Conservation (phyloP, 306 rosid species). For the Astragalus glycyphyllos region DNA sequence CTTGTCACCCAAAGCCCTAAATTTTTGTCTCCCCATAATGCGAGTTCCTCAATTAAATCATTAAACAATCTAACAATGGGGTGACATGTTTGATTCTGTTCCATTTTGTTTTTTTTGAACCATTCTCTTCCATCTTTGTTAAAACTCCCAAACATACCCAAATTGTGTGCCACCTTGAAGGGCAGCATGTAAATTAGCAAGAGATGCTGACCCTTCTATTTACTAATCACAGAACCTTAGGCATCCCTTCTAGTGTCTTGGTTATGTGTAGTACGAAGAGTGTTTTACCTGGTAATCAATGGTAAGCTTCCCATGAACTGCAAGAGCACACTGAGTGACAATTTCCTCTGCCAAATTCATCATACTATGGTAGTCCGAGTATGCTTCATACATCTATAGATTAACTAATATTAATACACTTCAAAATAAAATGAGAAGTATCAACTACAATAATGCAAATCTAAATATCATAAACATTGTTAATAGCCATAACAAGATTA, state of each 20-base stretch:
- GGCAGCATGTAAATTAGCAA: slow-evolving; percentile 19
- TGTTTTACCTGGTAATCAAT: slow-evolving; percentile 83
- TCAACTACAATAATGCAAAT: slow-evolving; percentile 13
- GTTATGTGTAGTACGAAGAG: slow-evolving; percentile 10
- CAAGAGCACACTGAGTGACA: slow-evolving; percentile 86
- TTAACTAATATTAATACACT: slow-evolving; percentile 56
- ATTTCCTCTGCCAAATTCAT: slow-evolving; percentile 94
- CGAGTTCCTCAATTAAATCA: neutral
- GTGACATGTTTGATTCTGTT: neutral
- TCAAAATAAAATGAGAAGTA: slow-evolving; percentile 44
- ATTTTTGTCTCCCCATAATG: neutral
- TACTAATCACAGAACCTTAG: neutral
- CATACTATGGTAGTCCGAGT: slow-evolving; percentile 98
- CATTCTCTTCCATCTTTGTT: neutral
- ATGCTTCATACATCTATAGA: slow-evolving; percentile 95
- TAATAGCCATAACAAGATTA: slow-evolving; percentile 1
- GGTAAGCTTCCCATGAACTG: slow-evolving; percentile 83
- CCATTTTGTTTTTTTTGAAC: neutral
- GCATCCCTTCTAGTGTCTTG: slow-evolving; percentile 15
- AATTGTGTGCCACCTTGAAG: slow-evolving; percentile 2
- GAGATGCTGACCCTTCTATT: neutral
- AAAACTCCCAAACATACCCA: neutral
- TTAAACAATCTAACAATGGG: neutral
- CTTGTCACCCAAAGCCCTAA: slow-evolving; percentile 12
- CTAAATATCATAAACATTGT: slow-evolving; percentile 34